These are phyloP conservation scores for Magnolia kwangsiensis DNA, from an alignment of 164 flowering plant genomes.

Conservation along the genomic window DNA sequence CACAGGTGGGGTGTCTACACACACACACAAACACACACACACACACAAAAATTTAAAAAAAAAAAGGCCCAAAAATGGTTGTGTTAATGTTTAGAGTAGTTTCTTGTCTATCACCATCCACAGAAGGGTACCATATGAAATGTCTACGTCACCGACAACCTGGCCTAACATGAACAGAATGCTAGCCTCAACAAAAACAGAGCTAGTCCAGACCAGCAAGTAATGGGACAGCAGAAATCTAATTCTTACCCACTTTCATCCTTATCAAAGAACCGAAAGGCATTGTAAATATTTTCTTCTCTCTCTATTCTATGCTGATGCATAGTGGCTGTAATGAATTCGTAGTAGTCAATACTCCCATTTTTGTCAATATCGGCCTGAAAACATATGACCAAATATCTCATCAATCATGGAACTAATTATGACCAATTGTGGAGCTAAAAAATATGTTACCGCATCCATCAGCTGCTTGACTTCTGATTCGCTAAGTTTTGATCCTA, in stretches of 20 bases:
- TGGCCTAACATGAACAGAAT: background rate
- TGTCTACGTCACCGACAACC: background rate
- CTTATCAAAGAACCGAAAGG: conserved; percentile 75
- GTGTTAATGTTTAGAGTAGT: no score
- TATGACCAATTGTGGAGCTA: background rate
- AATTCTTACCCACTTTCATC: conserved; percentile 77
- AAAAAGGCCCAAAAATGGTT: no score
- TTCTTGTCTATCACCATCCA: no score
- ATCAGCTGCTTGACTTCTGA: conserved; percentile 71
- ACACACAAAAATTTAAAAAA: no score
- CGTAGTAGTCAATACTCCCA: conserved; percentile 81
- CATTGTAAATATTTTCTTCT: conserved; percentile 68
- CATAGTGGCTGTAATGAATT: conserved; percentile 89
- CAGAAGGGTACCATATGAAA: background rate
- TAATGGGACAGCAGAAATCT: background rate
- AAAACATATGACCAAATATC: background rate
- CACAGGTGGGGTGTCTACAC: no score
- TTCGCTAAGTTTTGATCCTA: conserved; percentile 82
- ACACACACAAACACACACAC: no score
- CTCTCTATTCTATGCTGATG: conserved; percentile 79
- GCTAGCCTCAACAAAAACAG: background rate
- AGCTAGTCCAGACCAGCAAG: background rate
- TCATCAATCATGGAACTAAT: background rate
- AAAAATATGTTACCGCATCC: conserved; percentile 73
- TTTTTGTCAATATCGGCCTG: conserved; percentile 89